These are phyloP conservation scores for Rhodamnia rubescens DNA, from an alignment of 345 rosid genomes.

Conservation along the genomic window DNA sequence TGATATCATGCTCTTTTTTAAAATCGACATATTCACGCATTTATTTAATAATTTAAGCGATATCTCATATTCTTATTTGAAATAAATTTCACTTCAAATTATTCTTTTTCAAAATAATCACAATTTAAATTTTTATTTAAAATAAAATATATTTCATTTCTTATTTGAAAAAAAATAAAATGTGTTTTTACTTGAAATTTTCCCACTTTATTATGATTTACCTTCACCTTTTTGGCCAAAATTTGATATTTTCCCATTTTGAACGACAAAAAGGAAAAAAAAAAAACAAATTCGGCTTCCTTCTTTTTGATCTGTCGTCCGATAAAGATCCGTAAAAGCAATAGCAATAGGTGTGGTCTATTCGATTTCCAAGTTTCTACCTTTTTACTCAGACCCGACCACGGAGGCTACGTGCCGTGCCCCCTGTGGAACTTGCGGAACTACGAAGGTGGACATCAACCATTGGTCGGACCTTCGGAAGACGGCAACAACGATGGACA, in stretches of 20 bases:
- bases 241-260: background rate
- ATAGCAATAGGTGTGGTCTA: background rate
- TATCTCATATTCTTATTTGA: too few relatives aligned
- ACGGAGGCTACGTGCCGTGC: background rate
- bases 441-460: background rate
- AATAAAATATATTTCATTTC: rapidly evolving
- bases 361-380: background rate
- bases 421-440: background rate
- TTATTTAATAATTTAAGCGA: too few relatives aligned
- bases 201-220: background rate
- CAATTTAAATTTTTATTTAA: rapidly evolving
- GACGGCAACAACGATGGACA: background rate
- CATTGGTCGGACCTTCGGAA: background rate
- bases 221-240: background rate
- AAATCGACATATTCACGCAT: too few relatives aligned
- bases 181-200: background rate
- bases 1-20: too few relatives aligned
- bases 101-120: too few relatives aligned
- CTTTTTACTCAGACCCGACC: background rate
- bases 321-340: background rate
- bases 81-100: too few relatives aligned
- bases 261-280: too few relatives aligned
- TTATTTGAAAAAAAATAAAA: background rate
- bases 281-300: too few relatives aligned
- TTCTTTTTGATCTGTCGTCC: too few relatives aligned